phyloP scores from a whole-genome alignment of 192 early-diverging fungal species.

The Dissophora ornata region DNA sequence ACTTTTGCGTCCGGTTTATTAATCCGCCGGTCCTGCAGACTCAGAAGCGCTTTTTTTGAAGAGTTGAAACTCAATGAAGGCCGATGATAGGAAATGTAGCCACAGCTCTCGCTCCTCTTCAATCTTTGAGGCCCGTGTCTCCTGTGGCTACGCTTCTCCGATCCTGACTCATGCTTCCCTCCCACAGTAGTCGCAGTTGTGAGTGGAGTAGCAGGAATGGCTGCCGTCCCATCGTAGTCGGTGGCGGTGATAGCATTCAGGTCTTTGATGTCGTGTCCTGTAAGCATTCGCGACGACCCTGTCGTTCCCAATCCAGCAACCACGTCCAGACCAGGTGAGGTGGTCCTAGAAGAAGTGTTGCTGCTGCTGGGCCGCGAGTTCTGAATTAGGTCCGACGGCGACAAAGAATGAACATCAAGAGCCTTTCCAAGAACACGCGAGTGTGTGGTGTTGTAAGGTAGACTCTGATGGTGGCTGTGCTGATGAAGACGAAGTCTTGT shows the following conservation, averaged over 20 bases:
- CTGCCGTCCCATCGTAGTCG: no score
- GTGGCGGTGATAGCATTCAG: no score
- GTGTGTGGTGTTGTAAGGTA: slow-evolving; percentile 10
- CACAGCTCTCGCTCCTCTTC: slow-evolving; percentile 26
- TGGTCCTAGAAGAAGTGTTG: not conserved
- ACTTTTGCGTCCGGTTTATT: slow-evolving; percentile 40
- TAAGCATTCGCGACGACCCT: not conserved
- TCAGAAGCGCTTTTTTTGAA: slow-evolving; percentile 33
- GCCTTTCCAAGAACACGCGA: slow-evolving; percentile 8
- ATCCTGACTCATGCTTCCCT: not conserved
- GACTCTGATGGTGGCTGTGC: slow-evolving; percentile 21
- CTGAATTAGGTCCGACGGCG: not conserved
- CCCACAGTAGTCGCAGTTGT: no score
- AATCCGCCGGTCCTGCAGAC: slow-evolving; percentile 34
- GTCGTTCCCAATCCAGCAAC: no score
- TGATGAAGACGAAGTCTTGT: not conserved
- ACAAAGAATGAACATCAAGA: not conserved
- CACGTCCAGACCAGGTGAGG: not conserved
- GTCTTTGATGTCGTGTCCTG: not conserved
- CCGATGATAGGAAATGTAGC: slow-evolving; percentile 15
- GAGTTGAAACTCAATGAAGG: slow-evolving; percentile 36
- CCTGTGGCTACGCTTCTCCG: not conserved
- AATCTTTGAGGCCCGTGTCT: not conserved
- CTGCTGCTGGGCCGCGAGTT: not conserved
- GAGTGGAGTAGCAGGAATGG: no score